These are phyloP conservation scores for Phytophthora fragariae DNA, from an alignment of 352 stramenopile genomes.

Conservation along the genomic window DNA sequence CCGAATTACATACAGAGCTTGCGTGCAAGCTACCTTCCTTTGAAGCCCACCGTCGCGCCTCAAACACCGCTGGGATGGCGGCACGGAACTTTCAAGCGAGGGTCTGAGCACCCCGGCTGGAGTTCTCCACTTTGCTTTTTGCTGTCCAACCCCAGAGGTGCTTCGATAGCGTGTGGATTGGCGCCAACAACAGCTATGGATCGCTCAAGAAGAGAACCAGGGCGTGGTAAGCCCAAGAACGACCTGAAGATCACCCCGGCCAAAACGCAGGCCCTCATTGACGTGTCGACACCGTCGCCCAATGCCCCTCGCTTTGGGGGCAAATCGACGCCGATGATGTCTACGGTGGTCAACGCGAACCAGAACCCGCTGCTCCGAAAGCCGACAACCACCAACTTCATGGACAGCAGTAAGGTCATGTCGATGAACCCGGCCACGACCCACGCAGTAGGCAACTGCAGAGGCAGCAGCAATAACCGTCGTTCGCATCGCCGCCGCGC, in stretches of 20 bases:
- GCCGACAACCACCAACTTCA: constrained; percentile 55
- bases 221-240: constrained; percentile 39
- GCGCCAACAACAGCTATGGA: constrained; percentile 32
- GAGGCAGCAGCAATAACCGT: constrained; percentile 18
- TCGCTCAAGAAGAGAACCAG: constrained; percentile 40
- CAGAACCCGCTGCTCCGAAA: constrained; percentile 45
- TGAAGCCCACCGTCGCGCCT: constrained; percentile 14
- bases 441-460: constrained; percentile 40
- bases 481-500: constrained; percentile 50
- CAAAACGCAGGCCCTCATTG: constrained; percentile 64
- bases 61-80: constrained; percentile 22
- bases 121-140: constrained; percentile 34
- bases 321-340: constrained; percentile 29
- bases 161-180: neutral
- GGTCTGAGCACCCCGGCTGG: neutral
- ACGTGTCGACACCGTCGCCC: constrained; percentile 67
- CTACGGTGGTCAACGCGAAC: constrained; percentile 38
- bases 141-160: constrained; percentile 14
- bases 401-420: constrained; percentile 64
- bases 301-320: constrained; percentile 27
- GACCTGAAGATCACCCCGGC: constrained; percentile 59
- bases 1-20: constrained; percentile 42
- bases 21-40: constrained; percentile 21
- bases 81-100: constrained; percentile 12
- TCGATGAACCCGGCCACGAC: constrained; percentile 38